A percentile compares a stretch with the other conserved stretches of the same genome.
phyloP scores from a whole-genome alignment of 2,329 filamentous ascomycete species.

The Alternaria sp. region DNA sequence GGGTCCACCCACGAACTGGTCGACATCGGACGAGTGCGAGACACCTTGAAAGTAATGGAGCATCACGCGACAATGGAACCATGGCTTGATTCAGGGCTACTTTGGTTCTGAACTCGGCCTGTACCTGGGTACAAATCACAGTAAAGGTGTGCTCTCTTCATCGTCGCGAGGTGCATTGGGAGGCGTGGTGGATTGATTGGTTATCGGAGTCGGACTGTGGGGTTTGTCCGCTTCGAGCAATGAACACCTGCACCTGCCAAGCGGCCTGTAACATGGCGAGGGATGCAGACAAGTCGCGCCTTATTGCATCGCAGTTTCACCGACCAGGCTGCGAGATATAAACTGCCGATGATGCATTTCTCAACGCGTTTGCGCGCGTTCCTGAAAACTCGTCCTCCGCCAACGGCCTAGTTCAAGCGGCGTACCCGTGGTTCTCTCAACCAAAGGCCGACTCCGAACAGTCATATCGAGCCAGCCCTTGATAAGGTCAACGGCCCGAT shows the following conservation, averaged over 20 bases:
- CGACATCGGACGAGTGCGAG: neutral
- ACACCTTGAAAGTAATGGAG: neutral
- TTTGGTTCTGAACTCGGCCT: neutral
- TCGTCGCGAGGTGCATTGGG: neutral
- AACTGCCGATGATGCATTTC: conserved; percentile 3
- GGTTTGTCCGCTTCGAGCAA: conserved; percentile 14
- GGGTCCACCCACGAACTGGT: neutral
- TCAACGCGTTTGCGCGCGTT: conserved; percentile 9
- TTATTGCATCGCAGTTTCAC: neutral
- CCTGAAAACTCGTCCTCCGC: conserved; percentile 12
- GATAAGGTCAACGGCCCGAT: neutral
- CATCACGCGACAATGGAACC: neutral
- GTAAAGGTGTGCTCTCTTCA: neutral
- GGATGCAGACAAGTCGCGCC: neutral
- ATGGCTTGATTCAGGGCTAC: neutral
- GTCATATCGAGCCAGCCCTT: conserved; percentile 3
- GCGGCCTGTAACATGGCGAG: conserved; percentile 5
- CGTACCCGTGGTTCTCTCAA: conserved; percentile 7
- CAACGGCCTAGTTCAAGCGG: conserved; percentile 8
- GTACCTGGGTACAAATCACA: neutral
- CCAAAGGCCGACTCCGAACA: conserved; percentile 7
- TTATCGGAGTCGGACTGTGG: conserved; percentile 15
- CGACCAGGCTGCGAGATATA: neutral
- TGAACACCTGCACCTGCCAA: conserved; percentile 7
- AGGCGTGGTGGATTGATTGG: conserved; percentile 11